phyloP scores from a whole-genome alignment of 2,329 filamentous ascomycete genomes.

The Neurospora crassa region DNA sequence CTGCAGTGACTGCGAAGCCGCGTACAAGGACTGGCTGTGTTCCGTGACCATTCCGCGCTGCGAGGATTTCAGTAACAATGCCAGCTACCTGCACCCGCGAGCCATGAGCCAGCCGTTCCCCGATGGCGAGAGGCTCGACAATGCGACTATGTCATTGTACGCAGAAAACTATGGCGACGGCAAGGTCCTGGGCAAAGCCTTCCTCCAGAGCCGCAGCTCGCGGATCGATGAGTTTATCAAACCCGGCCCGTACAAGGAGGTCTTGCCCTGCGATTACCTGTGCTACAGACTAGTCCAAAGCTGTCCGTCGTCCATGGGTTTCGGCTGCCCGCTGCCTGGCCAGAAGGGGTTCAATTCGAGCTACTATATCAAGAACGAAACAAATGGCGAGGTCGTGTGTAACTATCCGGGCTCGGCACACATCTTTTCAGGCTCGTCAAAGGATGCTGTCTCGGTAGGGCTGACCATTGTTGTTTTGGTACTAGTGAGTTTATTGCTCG shows the following conservation, averaged over 20 bases:
- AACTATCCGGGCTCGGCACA: constrained; percentile 54
- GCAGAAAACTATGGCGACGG: not conserved
- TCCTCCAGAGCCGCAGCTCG: constrained; percentile 55
- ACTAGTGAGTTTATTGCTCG: constrained; percentile 2
- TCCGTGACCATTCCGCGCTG: constrained; percentile 88
- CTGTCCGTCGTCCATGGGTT: constrained; percentile 69
- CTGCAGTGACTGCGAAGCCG: constrained; percentile 65
- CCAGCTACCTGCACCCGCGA: constrained; percentile 50
- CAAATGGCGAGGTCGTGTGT: constrained; percentile 32
- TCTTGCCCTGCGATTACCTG: constrained; percentile 78
- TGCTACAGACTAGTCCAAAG: constrained; percentile 80
- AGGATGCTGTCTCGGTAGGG: constrained; percentile 9
- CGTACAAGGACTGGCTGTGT: constrained; percentile 94
- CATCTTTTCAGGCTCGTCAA: constrained; percentile 29
- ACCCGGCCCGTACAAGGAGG: constrained; percentile 89
- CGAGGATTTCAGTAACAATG: constrained; percentile 60
- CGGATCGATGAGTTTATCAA: constrained; percentile 61
- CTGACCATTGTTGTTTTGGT: constrained; percentile 7
- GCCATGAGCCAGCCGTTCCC: constrained; percentile 64
- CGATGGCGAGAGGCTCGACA: constrained; percentile 50
- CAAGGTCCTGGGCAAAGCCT: constrained; percentile 25
- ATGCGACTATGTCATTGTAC: constrained; percentile 15
- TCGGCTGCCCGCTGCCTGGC: constrained; percentile 56
- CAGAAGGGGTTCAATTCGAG: constrained; percentile 34
- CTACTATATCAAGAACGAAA: constrained; percentile 28